These are phyloP conservation scores for Suhomyces sp. DNA, from an alignment of 805 yeast species.

Conservation along the genomic window DNA sequence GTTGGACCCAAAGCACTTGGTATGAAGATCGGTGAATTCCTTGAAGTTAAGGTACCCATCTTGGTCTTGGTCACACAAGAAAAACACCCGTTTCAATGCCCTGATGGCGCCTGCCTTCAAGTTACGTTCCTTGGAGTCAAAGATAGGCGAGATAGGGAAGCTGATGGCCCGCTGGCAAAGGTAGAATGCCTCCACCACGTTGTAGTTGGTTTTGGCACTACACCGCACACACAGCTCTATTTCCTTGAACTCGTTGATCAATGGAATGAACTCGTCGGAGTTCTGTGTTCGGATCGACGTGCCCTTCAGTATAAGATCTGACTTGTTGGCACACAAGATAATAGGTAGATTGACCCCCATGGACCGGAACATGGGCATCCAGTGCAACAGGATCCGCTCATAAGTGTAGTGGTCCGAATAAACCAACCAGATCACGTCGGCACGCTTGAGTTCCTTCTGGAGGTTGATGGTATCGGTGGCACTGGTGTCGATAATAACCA, in stretches of 20 bases:
- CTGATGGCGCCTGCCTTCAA: constrained; percentile 72
- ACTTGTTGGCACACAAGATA: constrained; percentile 84
- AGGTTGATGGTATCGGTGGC: constrained; percentile 59
- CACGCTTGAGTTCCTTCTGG: constrained; percentile 72
- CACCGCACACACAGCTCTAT: constrained; percentile 88
- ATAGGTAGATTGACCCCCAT: constrained; percentile 93
- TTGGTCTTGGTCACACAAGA: constrained; percentile 85
- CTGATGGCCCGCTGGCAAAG: constrained; percentile 91
- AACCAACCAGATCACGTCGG: constrained; percentile 92
- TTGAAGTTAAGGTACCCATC: constrained; percentile 74
- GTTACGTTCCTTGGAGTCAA: constrained; percentile 84
- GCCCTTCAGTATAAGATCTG: constrained; percentile 47
- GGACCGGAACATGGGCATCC: constrained; percentile 93
- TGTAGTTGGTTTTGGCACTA: constrained; percentile 78
- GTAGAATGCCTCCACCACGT: constrained; percentile 89
- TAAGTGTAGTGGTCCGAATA: constrained; percentile 93
- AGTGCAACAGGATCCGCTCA: constrained; percentile 84
- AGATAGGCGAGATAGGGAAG: constrained; percentile 89
- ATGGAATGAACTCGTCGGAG: constrained; percentile 80
- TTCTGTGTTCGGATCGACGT: constrained; percentile 44
- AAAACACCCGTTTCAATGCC: constrained; percentile 79
- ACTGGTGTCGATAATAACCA: constrained; percentile 78
- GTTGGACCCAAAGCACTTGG: constrained; percentile 61
- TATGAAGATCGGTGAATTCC: constrained; percentile 70
- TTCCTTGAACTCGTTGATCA: constrained; percentile 88